Evolutionary conservation across 257 asterid species (phyloP).

Genomic region (Scutellaria galericulata): DNA sequence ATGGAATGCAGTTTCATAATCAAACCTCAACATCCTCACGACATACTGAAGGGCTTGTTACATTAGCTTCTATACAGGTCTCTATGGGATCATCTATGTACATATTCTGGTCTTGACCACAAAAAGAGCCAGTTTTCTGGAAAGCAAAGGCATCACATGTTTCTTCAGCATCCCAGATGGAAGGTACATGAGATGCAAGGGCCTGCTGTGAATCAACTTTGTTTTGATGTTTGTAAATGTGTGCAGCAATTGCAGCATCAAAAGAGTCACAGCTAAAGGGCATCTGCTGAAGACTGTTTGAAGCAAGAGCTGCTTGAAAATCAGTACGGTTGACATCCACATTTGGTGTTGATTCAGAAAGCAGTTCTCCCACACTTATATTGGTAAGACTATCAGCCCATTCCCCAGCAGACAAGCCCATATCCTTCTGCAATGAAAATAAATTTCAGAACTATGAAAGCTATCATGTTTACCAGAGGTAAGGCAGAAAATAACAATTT

Average conservation of each 20-base stretch:
- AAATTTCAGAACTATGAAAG: slow-evolving; percentile 26
- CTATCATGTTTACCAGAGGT: background rate
- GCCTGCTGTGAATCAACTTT: slow-evolving; percentile 52
- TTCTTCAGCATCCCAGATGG: slow-evolving; percentile 96
- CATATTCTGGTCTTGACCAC: slow-evolving; percentile 38
- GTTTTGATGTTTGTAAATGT: slow-evolving; percentile 75
- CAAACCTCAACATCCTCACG: slow-evolving; percentile 57
- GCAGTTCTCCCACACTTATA: slow-evolving; percentile 82
- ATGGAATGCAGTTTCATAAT: slow-evolving; percentile 12
- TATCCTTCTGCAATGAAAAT: slow-evolving; percentile 47
- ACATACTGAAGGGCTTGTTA: slow-evolving; percentile 47
- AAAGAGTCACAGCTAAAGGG: slow-evolving; percentile 94
- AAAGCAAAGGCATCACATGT: slow-evolving; percentile 93
- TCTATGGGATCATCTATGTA: slow-evolving; percentile 41
- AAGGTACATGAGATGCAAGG: slow-evolving; percentile 53
- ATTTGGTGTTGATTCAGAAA: slow-evolving; percentile 56
- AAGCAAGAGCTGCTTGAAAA: slow-evolving; percentile 44
- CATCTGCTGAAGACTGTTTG: slow-evolving; percentile 56
- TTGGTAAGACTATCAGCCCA: slow-evolving; percentile 96
- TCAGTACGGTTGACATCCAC: slow-evolving; percentile 49
- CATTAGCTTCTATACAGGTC: slow-evolving; percentile 38
- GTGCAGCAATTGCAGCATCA: slow-evolving; percentile 99
- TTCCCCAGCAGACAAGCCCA: slow-evolving; percentile 62
- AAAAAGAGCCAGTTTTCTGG: slow-evolving; percentile 52
- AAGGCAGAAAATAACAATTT: background rate